Conservation (phyloP, 768 basidiomycete genomes). For the Amanita pseudoporphyria region DNA sequence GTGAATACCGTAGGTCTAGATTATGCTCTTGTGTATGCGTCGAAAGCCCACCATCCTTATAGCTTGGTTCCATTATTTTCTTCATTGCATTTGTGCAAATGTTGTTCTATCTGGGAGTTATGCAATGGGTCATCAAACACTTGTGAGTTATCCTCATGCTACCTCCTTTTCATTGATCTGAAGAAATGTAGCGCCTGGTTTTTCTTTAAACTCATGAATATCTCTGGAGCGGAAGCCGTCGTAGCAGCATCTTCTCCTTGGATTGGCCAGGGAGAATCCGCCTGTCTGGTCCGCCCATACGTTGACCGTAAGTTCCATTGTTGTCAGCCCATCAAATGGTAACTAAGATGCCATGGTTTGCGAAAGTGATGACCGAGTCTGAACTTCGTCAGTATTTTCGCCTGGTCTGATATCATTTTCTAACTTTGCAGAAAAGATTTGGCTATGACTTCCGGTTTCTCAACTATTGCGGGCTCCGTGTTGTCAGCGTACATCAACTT, state of each 20-base stretch:
- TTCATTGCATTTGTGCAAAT: constrained; percentile 91
- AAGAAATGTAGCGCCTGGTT: constrained; percentile 61
- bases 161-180: not conserved
- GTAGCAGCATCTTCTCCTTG: constrained; percentile 92
- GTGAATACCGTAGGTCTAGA: constrained; percentile 52
- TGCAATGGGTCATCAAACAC: constrained; percentile 88
- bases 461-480: constrained; percentile 88
- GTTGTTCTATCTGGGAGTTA: constrained; percentile 83
- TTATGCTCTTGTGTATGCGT: not conserved
- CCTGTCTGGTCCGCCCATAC: constrained; percentile 78
- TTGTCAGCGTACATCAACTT: constrained; percentile 73
- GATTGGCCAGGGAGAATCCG: constrained; percentile 84
- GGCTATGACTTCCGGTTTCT: constrained; percentile 88
- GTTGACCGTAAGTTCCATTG: constrained; percentile 48
- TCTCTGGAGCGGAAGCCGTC: constrained; percentile 93
- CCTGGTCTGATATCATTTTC: not conserved
- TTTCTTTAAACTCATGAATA: constrained; percentile 85
- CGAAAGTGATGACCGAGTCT: constrained; percentile 66
- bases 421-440: constrained; percentile 33
- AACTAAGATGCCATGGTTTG: not conserved
- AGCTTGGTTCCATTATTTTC: constrained; percentile 80
- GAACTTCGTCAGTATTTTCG: constrained; percentile 48
- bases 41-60: constrained; percentile 6
- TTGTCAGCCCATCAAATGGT: constrained; percentile 2
- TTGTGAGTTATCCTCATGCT: constrained; percentile 42